Base-by-base conservation (phyloP, 345 rosid species). In the Sisymbrium irio region DNA sequence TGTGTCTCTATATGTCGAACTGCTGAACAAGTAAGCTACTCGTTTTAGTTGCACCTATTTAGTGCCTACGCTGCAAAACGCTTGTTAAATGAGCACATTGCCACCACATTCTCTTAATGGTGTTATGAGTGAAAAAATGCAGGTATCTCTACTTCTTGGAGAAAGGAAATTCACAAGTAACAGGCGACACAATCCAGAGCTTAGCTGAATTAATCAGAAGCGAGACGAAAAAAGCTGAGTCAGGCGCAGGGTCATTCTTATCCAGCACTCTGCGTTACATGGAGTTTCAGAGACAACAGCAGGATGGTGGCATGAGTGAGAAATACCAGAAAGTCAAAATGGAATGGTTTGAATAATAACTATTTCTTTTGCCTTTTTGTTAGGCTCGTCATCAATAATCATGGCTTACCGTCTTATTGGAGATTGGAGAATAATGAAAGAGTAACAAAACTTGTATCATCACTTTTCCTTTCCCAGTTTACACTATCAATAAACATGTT, bases 61-160 rank as follows among this genome's bases (percentile, higher is more conserved):
- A 42, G 15, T 55, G n/a, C 50, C n/a, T 28, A 50, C 5, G 44
- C 62, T 40, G 61, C 50, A 44, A 33, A 64, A 9, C 12, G n/a
- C 19, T 55, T 19, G 20, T 19, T 19, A 44, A 6, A 44, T 17
- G 17, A 54, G 58, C 41, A 55, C 58, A 58, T 55, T 70, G 19
- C 45, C 25, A 35, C 36, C n/a, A 14, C 53, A 55, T 22, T 64
- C 4, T 54, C 56, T 49, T 12, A 59, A 75, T 46, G 35, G 57
- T 36, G 9, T 64, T 33, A 13, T 15, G 54, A 13, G 28, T 65
- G 47, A 50, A 59, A 50, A 50, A 59, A 50, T 79, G 77, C 79
- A 94, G 98, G 87, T 89, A 91, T 74, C 86, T 94, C 33, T 94
- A 91, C 75, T 94, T 88, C 85, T 84, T 83, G 14, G 98, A 94